Base-by-base conservation (phyloP, 495 filamentous ascomycete species). In the Penicillium coprophilum region DNA sequence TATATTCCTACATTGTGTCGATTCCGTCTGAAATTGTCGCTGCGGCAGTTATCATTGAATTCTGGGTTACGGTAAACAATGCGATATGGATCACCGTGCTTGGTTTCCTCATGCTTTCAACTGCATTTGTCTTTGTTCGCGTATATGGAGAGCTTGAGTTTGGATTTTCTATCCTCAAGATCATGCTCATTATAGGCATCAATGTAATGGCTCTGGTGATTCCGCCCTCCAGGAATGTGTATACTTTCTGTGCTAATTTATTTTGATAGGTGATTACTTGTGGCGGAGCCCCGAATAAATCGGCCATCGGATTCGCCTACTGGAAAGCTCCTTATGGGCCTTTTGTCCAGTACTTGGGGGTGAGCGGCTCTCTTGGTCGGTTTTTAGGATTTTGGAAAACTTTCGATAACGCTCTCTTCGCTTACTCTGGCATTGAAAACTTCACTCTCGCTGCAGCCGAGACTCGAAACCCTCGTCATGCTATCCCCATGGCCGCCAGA, bases 311-410 rank as follows among this genome's bases (percentile, higher is more conserved):
- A 0, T 67, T 67, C 23, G 46, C 46, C 8, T 67, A 62, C 47
- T 67, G 64, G 64, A 59, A 58, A 28, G 46, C 38, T 4, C 64
- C 64, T 1, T 61, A 60, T 23, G 64, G 64, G 19, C 64, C 64
- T 8, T 55, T 67, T 12, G 56, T 62, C 15, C 64, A 67, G 36
- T 65, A 67, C 21, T 43, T 67, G 8, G 59, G 50, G 1, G 50
- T 62, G 3, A 27, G 30, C 1, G 65, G 65, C 3, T 56, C 59
- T 0, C 51, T 65, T 9, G 65, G 65, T 2, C 53, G 55, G 15
- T 65, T 67, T 49, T 65, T 84, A 5, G 82, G 82, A 2, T 84
- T 80, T 58, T 83, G 80, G 80, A 69, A 68, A n/a, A 77, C 79
- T 15, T 76, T 84, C 63, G 78, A 70, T 17, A 80, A 76, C 28